Evolutionary conservation across 1,139 yeast species (phyloP).

Genomic region (Saccharomyces hybrid): DNA sequence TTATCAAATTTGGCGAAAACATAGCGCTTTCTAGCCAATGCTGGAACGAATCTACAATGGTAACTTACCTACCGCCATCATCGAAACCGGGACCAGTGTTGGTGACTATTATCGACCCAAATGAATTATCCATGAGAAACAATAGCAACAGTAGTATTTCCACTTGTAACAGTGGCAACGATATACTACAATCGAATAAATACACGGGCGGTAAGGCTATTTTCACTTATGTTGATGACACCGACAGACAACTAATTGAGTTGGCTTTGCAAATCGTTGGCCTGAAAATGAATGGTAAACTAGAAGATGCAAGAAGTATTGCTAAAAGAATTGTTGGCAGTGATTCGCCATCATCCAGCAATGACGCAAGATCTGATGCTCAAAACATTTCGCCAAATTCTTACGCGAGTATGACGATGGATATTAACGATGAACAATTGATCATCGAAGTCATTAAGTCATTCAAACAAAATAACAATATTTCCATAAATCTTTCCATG

Average conservation of each 20-base stretch:
- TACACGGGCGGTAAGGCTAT: too few species aligned
- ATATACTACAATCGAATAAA: too few species aligned
- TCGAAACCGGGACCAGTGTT: constrained; percentile 82
- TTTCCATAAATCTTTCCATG: constrained; percentile 57
- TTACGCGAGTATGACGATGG: neutral
- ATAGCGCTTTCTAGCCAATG: constrained; percentile 84
- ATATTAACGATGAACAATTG: constrained; percentile 43
- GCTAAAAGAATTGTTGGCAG: too few species aligned
- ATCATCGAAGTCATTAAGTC: constrained; percentile 58
- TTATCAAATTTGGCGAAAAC: constrained; percentile 79
- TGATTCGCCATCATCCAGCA: too few species aligned
- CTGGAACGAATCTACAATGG: constrained; percentile 92
- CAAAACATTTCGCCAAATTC: constrained; percentile 10
- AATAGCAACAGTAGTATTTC: neutral
- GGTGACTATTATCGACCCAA: constrained; percentile 60
- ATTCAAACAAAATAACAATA: constrained; percentile 29
- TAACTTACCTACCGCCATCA: constrained; percentile 89
- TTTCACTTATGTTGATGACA: too few species aligned
- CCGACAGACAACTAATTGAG: too few species aligned
- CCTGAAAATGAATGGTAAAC: too few species aligned
- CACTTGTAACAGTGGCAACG: neutral
- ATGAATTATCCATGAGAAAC: constrained; percentile 7
- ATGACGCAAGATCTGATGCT: neutral
- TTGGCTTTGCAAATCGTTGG: too few species aligned
- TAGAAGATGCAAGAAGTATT: too few species aligned